These are phyloP conservation scores for Fraxinus nigra DNA, from an alignment of 305 asterid species.

Conservation along the genomic window DNA sequence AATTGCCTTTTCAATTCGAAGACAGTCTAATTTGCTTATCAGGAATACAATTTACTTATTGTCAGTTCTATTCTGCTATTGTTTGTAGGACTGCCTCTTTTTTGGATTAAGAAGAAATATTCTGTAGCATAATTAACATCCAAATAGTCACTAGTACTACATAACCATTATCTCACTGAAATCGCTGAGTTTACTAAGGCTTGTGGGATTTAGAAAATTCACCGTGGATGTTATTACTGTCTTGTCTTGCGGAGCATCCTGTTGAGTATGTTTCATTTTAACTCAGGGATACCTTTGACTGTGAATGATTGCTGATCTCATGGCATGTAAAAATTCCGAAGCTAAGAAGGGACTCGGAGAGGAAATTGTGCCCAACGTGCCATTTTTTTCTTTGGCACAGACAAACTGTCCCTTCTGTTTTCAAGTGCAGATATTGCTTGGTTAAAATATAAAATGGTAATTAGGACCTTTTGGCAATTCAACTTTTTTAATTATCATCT, in stretches of 20 bases:
- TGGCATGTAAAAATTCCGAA: background rate
- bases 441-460: too few relatives aligned
- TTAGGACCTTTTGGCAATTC: background rate
- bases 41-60: background rate
- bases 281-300: background rate
- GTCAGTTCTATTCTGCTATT: background rate
- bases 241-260: background rate
- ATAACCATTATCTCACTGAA: background rate
- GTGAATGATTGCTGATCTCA: background rate
- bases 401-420: background rate
- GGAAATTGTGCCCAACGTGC: background rate
- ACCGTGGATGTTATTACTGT: background rate
- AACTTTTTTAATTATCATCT: background rate
- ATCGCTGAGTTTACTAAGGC: background rate
- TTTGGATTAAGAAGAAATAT: background rate
- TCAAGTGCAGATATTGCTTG: background rate
- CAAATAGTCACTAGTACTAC: background rate
- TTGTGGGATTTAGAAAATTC: background rate
- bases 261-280: background rate
- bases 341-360: too few relatives aligned
- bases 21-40: background rate
- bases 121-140: background rate
- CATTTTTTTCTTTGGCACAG: background rate
- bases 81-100: background rate
- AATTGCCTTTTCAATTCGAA: background rate